Percentiles rank a stretch among this genome's conserved stretches.
phyloP scores from a whole-genome alignment of 2,329 filamentous ascomycete species.

The Westerdykella aurantiaca region DNA sequence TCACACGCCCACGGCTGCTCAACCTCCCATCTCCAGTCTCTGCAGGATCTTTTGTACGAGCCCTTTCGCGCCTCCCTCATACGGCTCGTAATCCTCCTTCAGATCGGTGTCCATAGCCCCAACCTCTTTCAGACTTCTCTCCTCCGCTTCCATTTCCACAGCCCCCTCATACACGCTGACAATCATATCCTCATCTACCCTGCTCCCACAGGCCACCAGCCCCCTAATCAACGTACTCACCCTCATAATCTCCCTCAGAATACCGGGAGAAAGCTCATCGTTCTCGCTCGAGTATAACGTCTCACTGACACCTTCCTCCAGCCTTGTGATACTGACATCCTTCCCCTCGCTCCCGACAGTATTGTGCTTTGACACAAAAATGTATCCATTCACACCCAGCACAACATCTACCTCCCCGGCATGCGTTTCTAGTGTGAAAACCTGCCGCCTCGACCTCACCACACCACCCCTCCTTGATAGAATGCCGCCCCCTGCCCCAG shows the following conservation, averaged over 20 bases:
- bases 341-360: conserved; percentile 51
- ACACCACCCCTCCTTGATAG: conserved; percentile 58
- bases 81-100: conserved; percentile 6
- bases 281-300: conserved; percentile 95
- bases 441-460: conserved; percentile 75
- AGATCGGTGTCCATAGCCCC: conserved; percentile 4
- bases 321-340: conserved; percentile 64
- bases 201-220: conserved; percentile 72
- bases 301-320: conserved; percentile 80
- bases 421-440: conserved; percentile 65
- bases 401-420: conserved; percentile 73
- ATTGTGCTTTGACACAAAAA: conserved; percentile 86
- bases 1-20: neutral
- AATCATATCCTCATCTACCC: conserved; percentile 87
- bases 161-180: conserved; percentile 75
- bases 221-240: conserved; percentile 76
- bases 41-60: conserved; percentile 27
- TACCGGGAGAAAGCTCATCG: conserved; percentile 69
- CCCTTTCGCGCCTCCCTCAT: conserved; percentile 24
- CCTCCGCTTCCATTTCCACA: conserved; percentile 64
- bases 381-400: conserved; percentile 92
- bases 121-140: conserved; percentile 50
- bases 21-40: conserved; percentile 23
- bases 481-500: conserved; percentile 65
- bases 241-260: conserved; percentile 81